These are phyloP conservation scores for Bassia scoparia DNA, from an alignment of 148 eudicot genomes.

Conservation along the genomic window DNA sequence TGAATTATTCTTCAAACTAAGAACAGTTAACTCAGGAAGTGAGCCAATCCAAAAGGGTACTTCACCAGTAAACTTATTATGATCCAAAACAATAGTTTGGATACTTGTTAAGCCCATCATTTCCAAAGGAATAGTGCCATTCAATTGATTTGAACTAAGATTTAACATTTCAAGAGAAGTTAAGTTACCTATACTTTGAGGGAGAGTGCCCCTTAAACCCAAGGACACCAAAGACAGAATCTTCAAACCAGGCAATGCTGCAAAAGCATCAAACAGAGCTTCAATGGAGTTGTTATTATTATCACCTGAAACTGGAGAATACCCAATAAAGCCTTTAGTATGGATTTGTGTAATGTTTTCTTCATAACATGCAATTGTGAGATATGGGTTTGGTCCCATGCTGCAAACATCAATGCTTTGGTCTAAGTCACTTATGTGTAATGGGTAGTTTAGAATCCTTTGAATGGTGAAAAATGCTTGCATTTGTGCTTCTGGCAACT, in stretches of 20 bases:
- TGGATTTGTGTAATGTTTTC: constrained; percentile 67
- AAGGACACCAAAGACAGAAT: constrained; percentile 64
- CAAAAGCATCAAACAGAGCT: constrained; percentile 43
- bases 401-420: constrained; percentile 49
- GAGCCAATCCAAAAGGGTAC: constrained; percentile 51
- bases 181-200: constrained; percentile 42
- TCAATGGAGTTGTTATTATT: constrained; percentile 31
- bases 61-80: constrained; percentile 52
- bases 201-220: constrained; percentile 65
- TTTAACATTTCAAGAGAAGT: constrained; percentile 65
- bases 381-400: constrained; percentile 42
- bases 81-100: constrained; percentile 62
- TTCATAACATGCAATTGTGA: constrained; percentile 58
- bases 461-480: constrained; percentile 46
- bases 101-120: constrained; percentile 43
- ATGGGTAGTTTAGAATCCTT: constrained; percentile 49
- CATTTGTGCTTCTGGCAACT: constrained; percentile 45
- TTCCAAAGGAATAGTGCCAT: constrained; percentile 57
- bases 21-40: constrained; percentile 41
- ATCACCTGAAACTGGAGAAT: constrained; percentile 33
- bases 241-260: constrained; percentile 51
- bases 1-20: constrained; percentile 73
- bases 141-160: constrained; percentile 59
- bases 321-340: constrained; percentile 37
- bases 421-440: constrained; percentile 34